These are phyloP conservation scores for Crithidia brevicula DNA, from an alignment of 208 protist genomes.

Conservation along the genomic window DNA sequence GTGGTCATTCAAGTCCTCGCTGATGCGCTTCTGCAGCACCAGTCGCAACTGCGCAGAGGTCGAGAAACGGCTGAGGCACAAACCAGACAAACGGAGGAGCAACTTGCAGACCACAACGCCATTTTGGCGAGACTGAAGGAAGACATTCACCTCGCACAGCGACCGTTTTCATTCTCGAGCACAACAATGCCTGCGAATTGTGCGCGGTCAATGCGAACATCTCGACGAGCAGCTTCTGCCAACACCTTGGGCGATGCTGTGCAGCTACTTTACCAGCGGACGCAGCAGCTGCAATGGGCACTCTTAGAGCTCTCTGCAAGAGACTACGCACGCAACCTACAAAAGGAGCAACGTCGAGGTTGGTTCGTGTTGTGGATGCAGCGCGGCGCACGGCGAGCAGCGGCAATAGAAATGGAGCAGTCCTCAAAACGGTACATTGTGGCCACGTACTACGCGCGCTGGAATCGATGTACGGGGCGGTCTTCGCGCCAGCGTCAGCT, in stretches of 20 bases:
- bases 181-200: too few relatives aligned
- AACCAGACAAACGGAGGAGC: background rate
- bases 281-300: background rate
- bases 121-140: background rate
- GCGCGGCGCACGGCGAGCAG: background rate
- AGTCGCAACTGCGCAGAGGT: background rate
- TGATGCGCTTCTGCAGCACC: slow-evolving; percentile 10
- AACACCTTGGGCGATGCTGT: slow-evolving; percentile 4
- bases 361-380: background rate
- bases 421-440: background rate
- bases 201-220: too few relatives aligned
- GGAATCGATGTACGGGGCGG: background rate
- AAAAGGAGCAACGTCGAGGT: background rate
- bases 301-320: background rate
- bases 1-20: slow-evolving; percentile 7
- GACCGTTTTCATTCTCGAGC: too few relatives aligned
- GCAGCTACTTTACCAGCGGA: background rate
- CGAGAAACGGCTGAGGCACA: slow-evolving; percentile 7
- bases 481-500: slow-evolving; percentile 8
- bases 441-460: slow-evolving; percentile 5
- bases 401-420: background rate
- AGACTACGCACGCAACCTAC: background rate
- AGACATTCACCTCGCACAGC: background rate
- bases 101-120: background rate
- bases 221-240: background rate